A percentile compares a stretch with the other conserved stretches of the same genome.
Evolutionary conservation across 1,284 basidiomycete genomes (phyloP).

Genomic region (Trametes polyzona): DNA sequence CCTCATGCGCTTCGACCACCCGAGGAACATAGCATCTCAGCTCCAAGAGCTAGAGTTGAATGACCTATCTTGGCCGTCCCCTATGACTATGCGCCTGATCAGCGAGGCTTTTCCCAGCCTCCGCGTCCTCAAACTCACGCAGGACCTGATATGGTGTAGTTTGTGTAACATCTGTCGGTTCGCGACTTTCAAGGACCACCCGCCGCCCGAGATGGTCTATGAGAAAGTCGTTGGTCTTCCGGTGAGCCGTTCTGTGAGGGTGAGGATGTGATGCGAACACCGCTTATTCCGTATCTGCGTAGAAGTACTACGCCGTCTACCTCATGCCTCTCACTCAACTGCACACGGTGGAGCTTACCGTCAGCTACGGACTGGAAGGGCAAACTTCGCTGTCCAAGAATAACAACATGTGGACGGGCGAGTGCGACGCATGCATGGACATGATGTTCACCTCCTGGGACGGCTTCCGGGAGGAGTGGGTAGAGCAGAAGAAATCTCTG

Average conservation of each 20-base stretch:
- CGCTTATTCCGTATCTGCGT: background rate
- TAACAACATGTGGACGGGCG: constrained; percentile 21
- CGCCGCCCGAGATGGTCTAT: constrained; percentile 21
- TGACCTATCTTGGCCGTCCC: constrained; percentile 27
- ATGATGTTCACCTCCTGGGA: constrained; percentile 20
- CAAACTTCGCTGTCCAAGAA: constrained; percentile 10
- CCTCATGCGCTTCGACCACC: constrained; percentile 21
- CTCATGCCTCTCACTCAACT: constrained; percentile 16
- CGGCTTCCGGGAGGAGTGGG: constrained; percentile 19
- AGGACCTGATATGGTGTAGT: constrained; percentile 25
- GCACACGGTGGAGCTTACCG: constrained; percentile 15
- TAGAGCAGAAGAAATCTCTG: constrained; percentile 17
- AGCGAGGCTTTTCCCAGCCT: constrained; percentile 18
- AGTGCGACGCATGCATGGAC: constrained; percentile 29
- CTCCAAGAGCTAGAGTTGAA: constrained; percentile 23
- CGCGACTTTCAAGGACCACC: constrained; percentile 23
- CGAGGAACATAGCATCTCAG: constrained; percentile 14
- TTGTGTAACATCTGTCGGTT: constrained; percentile 27
- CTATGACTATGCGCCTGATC: constrained; percentile 17
- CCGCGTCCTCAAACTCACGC: constrained; percentile 21
- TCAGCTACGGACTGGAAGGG: constrained; percentile 21
- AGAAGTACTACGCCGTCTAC: constrained; percentile 19
- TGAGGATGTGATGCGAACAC: too few relatives aligned
- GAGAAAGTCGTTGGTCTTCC: constrained; percentile 23
- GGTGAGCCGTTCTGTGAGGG: constrained; percentile 2